Evolutionary conservation across 2,329 filamentous ascomycete species (phyloP), one percentile per base, ranked within the genome.

Genomic region (Aspergillus sp.): DNA sequence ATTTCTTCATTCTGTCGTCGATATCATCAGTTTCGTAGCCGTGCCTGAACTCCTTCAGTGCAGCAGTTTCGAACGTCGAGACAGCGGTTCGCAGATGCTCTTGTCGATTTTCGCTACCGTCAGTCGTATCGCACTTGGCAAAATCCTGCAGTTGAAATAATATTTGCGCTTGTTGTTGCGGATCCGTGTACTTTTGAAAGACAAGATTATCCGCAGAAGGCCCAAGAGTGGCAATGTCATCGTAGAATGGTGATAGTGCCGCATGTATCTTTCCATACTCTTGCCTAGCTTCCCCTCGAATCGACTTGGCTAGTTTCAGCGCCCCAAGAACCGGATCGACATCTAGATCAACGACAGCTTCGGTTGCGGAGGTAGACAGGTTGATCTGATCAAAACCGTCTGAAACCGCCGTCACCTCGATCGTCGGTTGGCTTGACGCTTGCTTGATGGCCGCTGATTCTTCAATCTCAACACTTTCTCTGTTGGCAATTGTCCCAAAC

Each of bases 261-360:
- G 87, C 89, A 74, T 98, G 96, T 14, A 98, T 82, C 72, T 89
- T 96, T 15, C 90, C 93, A 71, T 93, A 99, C 73, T 98, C 93
- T 66, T 95, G 87, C 60, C 93, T 85, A 45, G 95, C 95, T 66
- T 87, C 85, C 4, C 93, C 95, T 43, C 95, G 84, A 51, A 96
- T 85, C 48, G 93, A 98, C 67, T 83, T 86, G 27, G 87, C 88
- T 31, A 83, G 82, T 56, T 86, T 83, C 57, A 98, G 80, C 0
- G 92, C 84, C 33, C 83, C 83, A 50, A 97, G 76, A 25, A 91
- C 82, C 2, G 84, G 82, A 15, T 84, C 82, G 0, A 87, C 82
- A 61, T 91, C 87, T 62, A 82, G 76, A 8, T 72, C 66, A 35
- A 69, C 58, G 21, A 68, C 63, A 44, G 68, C 64, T 15, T 74